These are phyloP conservation scores for Rhodotorula sp. DNA, from an alignment of 1,284 basidiomycete species.

Conservation along the genomic window DNA sequence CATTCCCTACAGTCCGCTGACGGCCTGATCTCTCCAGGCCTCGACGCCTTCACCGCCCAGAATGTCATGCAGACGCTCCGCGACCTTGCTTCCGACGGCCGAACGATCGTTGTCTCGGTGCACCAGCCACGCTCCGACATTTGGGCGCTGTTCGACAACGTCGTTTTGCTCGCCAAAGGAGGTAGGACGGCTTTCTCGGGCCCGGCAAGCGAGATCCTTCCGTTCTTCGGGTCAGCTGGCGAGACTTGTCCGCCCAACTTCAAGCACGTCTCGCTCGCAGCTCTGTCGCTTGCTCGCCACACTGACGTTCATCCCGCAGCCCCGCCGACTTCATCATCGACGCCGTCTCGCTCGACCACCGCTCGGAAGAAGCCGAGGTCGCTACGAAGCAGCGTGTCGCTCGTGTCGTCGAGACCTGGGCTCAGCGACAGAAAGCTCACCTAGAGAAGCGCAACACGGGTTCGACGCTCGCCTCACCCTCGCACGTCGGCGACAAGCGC, in stretches of 20 bases:
- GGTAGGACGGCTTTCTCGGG: conserved; percentile 51
- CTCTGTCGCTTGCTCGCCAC: background rate
- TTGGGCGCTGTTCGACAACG: conserved; percentile 52
- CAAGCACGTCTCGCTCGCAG: conserved; percentile 15
- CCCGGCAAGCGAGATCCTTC: conserved; percentile 45
- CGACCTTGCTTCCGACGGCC: conserved; percentile 55
- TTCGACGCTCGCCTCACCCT: too few relatives aligned
- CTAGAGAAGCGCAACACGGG: too few relatives aligned
- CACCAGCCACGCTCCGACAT: conserved; percentile 59
- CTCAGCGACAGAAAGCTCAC: too few relatives aligned
- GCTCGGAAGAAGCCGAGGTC: conserved; percentile 6
- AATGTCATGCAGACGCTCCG: conserved; percentile 52
- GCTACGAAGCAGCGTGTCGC: conserved; percentile 8
- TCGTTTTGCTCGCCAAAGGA: conserved; percentile 56
- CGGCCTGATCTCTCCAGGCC: conserved; percentile 44
- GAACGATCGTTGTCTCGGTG: conserved; percentile 57
- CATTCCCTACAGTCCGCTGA: background rate
- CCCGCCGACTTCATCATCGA: conserved; percentile 42
- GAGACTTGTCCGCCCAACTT: conserved; percentile 36
- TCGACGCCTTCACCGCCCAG: conserved; percentile 56
- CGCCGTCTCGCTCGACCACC: conserved; percentile 30
- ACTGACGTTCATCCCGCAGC: background rate
- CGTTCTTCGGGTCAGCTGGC: conserved; percentile 47
- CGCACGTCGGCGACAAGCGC: background rate
- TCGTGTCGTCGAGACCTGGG: conserved; percentile 15